Base-by-base conservation (phyloP, 2,329 filamentous ascomycete species). In the Thermothelomyces thermophilus region DNA sequence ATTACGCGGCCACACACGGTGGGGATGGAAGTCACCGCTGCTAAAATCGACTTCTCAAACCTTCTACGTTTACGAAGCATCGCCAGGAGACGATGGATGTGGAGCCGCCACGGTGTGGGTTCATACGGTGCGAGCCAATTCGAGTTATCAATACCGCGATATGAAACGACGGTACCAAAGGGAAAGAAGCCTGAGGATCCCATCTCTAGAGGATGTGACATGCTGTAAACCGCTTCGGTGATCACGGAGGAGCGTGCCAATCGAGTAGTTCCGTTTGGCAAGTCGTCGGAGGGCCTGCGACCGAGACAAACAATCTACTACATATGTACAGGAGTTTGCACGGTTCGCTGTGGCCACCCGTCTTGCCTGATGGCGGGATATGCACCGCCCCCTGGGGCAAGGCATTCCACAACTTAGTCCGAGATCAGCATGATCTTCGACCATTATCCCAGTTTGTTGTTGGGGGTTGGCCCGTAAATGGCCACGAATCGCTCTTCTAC, bases 341-440 rank as follows among this genome's bases (percentile, higher is more conserved):
- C 20, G 20, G 20, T 13, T 35, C 6, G 5, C 34, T 19, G 42
- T 41, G 30, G 28, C 36, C 36, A 41, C 36, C 36, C 41, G 35
- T 5, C 24, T 35, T n/a, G 22, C 20, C 9, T 26, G 24, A n/a
- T n/a, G 28, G 17, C 28, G 9, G 14, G 34, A 16, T 31, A 22
- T 24, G 16, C 19, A 20, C 9, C 24, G 24, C 24, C 17, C 30
- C n/a, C n/a, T n/a, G n/a, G n/a, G n/a, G n/a, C n/a, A n/a, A n/a
- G n/a, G n/a, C 35, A 35, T 50, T 42, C 11, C 43, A 47, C 39
- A 41, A 20, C 34, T 45, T 5, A 26, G 36, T 34, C 41, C 41
- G 36, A 33, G 50, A 52, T 52, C 50, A 31, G 36, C 46, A 33
- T 9, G 50, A 46, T 52, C 45, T 45, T 37, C 45, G 28, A 41